Evolutionary conservation across 495 filamentous ascomycete genomes (phyloP), one percentile per base, ranked within the genome.

Genomic region (Pyronema domesticum): DNA sequence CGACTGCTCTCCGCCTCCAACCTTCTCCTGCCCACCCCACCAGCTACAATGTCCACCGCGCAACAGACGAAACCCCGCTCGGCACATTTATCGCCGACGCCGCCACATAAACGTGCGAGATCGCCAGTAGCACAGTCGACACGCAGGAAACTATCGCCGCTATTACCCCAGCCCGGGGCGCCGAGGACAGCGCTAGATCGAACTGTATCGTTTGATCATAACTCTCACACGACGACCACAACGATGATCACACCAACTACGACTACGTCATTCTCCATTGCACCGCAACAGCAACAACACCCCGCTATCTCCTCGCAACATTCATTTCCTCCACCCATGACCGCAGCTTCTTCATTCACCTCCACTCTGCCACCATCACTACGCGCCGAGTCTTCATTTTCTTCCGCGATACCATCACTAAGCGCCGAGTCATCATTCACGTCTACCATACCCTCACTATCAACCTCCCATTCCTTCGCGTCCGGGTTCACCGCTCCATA

Each of bases 1-100:
- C 37, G 14, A 23, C 56, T 17, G 37, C 23, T 46, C 39, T 19
- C 35, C 54, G 44, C 45, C 53, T 35, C 14, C 14, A 57, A 57
- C 37, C 15, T 39, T 49, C 49, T 30, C 36, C 50, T 5, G 23
- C 23, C 2, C 18, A 35, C 47, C 8, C 23, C 30, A 34, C 19
- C 47, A 34, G 45, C 45, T 15, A 10, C 45, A 47, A 10, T 42
- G 23, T 30, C 23, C 23, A 30, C 23, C 23, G 23, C 23, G 5
- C 23, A 30, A 30, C 23, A 30, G 23, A 30, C 23, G 5, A 30
- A 14, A 7, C 23, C 14, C 40, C 19, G 35, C 14, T 15, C 56
- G 19, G 35, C 36, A 44, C 39, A 23, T 23, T 47, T 46, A 30
- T 30, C 23, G 23, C 23, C 23, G 23, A 30, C 2, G 23, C 5